Percentiles rank a stretch among this genome's conserved stretches.
Evolutionary conservation across 2,329 filamentous ascomycete species (phyloP).

Genomic region (Aspergillus flavus): DNA sequence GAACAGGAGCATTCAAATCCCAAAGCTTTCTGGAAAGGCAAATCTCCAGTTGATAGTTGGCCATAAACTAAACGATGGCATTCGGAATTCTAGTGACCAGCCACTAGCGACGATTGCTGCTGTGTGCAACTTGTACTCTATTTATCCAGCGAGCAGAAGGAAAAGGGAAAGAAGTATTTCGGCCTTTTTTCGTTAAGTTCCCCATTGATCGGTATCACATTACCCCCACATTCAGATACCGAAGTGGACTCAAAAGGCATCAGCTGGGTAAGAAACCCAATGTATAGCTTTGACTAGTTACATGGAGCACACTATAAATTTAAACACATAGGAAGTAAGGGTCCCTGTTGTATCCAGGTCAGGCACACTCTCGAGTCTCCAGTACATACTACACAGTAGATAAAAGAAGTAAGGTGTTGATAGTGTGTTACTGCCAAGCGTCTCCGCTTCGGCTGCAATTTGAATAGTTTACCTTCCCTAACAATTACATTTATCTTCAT

Average conservation of each 20-base stretch:
- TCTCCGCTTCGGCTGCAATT: constrained; percentile 18
- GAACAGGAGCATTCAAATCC: not conserved
- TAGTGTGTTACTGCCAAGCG: constrained; percentile 15
- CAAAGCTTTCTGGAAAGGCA: not conserved
- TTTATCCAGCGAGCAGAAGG: not conserved
- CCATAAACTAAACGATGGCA: not conserved
- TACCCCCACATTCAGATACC: not conserved
- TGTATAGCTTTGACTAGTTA: not conserved
- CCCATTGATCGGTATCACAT: too few relatives aligned
- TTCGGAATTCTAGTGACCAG: not conserved
- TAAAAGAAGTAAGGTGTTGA: not conserved
- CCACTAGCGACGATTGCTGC: not conserved
- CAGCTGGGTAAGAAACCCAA: not conserved
- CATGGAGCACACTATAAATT: not conserved
- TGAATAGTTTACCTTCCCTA: constrained; percentile 11
- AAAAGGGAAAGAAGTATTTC: not conserved
- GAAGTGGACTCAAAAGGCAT: not conserved
- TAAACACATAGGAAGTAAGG: not conserved
- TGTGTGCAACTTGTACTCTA: not conserved
- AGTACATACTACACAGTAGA: not conserved
- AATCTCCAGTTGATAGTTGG: not conserved
- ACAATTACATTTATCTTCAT: constrained; percentile 3
- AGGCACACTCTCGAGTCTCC: not conserved
- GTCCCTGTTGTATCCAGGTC: not conserved
- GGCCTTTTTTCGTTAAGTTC: not conserved